Evolutionary conservation across 306 rosid genomes (phyloP), one percentile per base, ranked within the genome.

Genomic region (Argentina anserina): DNA sequence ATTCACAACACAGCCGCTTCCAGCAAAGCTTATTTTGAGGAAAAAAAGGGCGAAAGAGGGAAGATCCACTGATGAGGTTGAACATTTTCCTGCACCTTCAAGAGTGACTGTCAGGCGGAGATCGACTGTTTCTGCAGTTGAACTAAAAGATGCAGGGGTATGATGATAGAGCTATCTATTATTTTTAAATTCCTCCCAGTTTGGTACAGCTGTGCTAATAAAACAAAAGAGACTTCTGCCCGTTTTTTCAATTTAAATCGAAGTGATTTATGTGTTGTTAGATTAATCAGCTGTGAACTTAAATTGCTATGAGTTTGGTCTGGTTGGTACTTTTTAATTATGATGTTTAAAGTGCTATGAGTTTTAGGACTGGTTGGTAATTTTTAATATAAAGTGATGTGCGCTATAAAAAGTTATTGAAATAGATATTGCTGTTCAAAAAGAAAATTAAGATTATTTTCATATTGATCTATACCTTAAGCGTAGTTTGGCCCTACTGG

Each of bases 1-100:
- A 53, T 43, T 81, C 78, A 60, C 67, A 75, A 39, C 69, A 75
- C 95, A 95, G 99, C 97, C 99, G 40, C 99, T 95, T 81, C 97
- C 99, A 23, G 88, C 91, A 25, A 94, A 91, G 82, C 93, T 95
- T 69, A 84, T 88, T 71, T 79, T 90, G 76, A 90, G 97, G 72
- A 91, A 95, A 76, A 95, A 95, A 89, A 89, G 97, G 84, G 86
- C 99, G 33, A 88, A 75, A 78, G 99, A 95, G 79, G 99, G 93
- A 71, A 87, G 94, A 86, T 81, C 93, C 14, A 81, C 65, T 15
- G 99, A 95, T 12, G 97, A 95, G 75, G 75, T 90, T 42, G 97
- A 91, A 72, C 97, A 95, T 83, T 90, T 87, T 81, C 97, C 96
- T 6, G 49, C 71, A 64, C 99, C 99, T 73, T 74, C 93, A 40